A percentile compares a stretch with the other conserved stretches of the same genome.
These are phyloP conservation scores for Thelonectria discophora DNA, from an alignment of 2,329 filamentous ascomycete genomes.

Conservation along the genomic window DNA sequence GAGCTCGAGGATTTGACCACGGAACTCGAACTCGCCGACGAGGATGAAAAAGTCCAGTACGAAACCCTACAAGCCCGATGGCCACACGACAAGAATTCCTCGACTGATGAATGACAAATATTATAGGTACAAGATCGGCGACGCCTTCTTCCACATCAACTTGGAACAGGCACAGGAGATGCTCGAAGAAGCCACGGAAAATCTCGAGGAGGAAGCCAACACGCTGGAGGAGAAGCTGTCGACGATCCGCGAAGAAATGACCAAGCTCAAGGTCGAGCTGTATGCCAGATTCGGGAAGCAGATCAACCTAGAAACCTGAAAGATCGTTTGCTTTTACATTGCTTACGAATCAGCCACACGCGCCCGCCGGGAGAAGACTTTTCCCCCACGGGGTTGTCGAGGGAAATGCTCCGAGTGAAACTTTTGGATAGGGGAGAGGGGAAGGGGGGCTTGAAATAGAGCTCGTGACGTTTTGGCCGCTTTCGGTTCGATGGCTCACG, in stretches of 20 bases:
- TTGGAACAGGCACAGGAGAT: conserved; percentile 88
- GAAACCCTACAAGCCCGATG: conserved; percentile 46
- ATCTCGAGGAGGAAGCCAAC: conserved; percentile 79
- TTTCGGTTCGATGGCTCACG: conserved; percentile 23
- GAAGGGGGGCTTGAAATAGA: background rate
- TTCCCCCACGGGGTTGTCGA: conserved; percentile 22
- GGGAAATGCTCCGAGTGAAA: conserved; percentile 22
- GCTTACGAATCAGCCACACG: background rate
- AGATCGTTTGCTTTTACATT: conserved; percentile 10
- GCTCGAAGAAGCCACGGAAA: conserved; percentile 74
- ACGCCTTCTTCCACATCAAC: conserved; percentile 90
- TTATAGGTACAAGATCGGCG: conserved; percentile 91
- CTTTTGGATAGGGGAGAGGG: background rate
- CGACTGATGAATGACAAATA: conserved; percentile 20
- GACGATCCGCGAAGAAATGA: conserved; percentile 84
- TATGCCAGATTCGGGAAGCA: conserved; percentile 96
- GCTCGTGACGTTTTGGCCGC: conserved; percentile 32
- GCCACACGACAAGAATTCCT: background rate
- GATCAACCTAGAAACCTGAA: conserved; percentile 92
- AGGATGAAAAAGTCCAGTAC: conserved; percentile 92
- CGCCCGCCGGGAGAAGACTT: conserved; percentile 35
- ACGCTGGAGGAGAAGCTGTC: conserved; percentile 80
- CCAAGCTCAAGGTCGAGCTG: conserved; percentile 85
- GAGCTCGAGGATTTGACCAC: conserved; percentile 92
- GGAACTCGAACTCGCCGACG: conserved; percentile 93